phyloP scores from a whole-genome alignment of 345 rosid genomes.

The Lepidium sativum region DNA sequence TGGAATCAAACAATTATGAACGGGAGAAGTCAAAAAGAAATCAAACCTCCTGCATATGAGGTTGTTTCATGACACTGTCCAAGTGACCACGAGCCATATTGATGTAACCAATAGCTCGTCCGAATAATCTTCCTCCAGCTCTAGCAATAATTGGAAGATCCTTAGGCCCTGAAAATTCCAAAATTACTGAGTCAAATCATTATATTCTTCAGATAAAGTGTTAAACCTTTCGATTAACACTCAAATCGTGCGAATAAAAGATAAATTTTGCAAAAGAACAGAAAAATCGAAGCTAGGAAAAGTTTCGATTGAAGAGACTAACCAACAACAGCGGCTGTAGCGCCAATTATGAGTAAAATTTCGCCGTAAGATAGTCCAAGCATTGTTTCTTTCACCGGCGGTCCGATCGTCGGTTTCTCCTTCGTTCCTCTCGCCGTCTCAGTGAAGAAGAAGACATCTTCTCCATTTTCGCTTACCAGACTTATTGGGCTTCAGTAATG shows the following conservation, averaged over 20 bases:
- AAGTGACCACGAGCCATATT: conserved; percentile 88
- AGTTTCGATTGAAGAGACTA: background rate
- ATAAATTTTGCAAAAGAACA: background rate
- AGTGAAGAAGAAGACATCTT: background rate
- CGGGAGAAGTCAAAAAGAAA: background rate
- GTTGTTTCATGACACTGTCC: conserved; percentile 68
- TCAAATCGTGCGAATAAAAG: background rate
- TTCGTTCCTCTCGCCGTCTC: conserved; percentile 10
- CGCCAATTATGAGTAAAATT: conserved; percentile 54
- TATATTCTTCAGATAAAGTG: background rate
- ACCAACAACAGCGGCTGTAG: conserved; percentile 66
- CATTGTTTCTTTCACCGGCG: conserved; percentile 29
- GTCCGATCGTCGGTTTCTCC: background rate
- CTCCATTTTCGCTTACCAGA: background rate
- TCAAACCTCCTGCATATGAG: conserved; percentile 83
- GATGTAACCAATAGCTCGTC: conserved; percentile 73
- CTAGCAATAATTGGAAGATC: conserved; percentile 72
- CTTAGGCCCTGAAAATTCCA: conserved; percentile 46
- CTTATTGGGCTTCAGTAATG: background rate
- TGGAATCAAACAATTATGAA: background rate
- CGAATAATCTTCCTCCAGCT: conserved; percentile 70
- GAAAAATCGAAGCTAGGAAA: background rate
- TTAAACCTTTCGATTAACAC: background rate
- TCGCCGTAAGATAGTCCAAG: conserved; percentile 65
- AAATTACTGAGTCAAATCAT: background rate